Evolutionary conservation across 768 basidiomycete species (phyloP), one percentile per base, ranked within the genome.

Genomic region (Boletus fagicola): DNA sequence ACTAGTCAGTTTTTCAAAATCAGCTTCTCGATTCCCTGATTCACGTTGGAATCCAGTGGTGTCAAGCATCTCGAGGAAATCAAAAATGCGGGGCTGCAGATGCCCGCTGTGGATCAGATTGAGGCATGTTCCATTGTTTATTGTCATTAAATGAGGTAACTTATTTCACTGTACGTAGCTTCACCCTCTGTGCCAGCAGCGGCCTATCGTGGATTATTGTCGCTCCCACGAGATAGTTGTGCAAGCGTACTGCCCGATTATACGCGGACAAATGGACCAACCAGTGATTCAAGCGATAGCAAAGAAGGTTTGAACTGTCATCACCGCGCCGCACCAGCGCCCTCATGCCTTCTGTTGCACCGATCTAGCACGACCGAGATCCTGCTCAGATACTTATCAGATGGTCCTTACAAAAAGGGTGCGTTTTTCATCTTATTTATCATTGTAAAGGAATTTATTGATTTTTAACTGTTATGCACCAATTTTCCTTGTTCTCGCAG

Each of bases 381-480:
- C 80, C 82, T 5, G 86, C 92, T 18, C 94, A 97, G 65, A 77
- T 96, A 45, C 80, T 97, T 16, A 75, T 97, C 54, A 83, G 95
- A 24, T 97, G 94, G 92, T 94, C 92, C 30, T 75, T 98, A 38
- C 94, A 97, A 70, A 83, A 81, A 66, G 85, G 86, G 89, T 90
- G 63, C 49, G 82, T 74, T 53, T 46, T 53, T 51, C 45, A 51
- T 45, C 40, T 49, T n/a, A 38, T 52, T 50, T 16, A 33, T 50
- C 31, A 15, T 12, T 20, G n/a, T 16, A 16, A 35, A 42, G 31
- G 26, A n/a, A 22, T 54, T n/a, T 52, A 33, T 50, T 9, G 22
- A 40, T 31, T 31, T 53, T 22, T 12, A 16, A 42, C 54, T 24
- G 18, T 30, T 43, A 12, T 48, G 13, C 18, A 42, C 33, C 33